Evolutionary conservation across 2,329 filamentous ascomycete genomes (phyloP).

Genomic region (Colletotrichum incanum): DNA sequence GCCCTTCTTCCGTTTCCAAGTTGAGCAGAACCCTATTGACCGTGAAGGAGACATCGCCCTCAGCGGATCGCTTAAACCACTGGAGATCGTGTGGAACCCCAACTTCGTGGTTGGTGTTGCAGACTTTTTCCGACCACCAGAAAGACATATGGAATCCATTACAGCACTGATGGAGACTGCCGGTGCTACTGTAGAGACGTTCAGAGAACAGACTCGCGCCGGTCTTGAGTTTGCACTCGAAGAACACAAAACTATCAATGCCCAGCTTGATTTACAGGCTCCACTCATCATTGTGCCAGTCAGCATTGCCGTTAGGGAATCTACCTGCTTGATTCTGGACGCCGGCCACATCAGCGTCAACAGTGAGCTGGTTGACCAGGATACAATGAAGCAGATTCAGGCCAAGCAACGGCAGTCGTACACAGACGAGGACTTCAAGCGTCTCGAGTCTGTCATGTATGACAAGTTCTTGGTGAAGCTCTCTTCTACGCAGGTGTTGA

Average conservation of each 20-base stretch:
- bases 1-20: conserved; percentile 91
- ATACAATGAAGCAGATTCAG: conserved; percentile 91
- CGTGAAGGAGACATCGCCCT: conserved; percentile 92
- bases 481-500: conserved; percentile 94
- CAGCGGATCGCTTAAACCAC: conserved; percentile 91
- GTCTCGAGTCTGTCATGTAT: conserved; percentile 94
- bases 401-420: conserved; percentile 91
- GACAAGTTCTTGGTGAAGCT: conserved; percentile 96
- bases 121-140: conserved; percentile 96
- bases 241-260: conserved; percentile 98
- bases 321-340: conserved; percentile 93
- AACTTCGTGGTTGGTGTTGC: conserved; percentile 91
- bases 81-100: conserved; percentile 98
- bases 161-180: conserved; percentile 95
- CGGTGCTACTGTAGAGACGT: conserved; percentile 93
- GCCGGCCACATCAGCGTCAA: conserved; percentile 96
- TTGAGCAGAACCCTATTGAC: conserved; percentile 96
- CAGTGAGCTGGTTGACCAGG: conserved; percentile 92
- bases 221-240: conserved; percentile 96
- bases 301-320: conserved; percentile 85
- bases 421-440: conserved; percentile 89
- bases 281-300: conserved; percentile 97
- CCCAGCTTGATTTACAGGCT: conserved; percentile 94
- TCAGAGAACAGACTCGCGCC: conserved; percentile 95
- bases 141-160: conserved; percentile 98